Percentiles rank a stretch among this genome's conserved stretches.
Evolutionary conservation across 2,329 filamentous ascomycete species (phyloP).

Genomic region (Beauveria australis): DNA sequence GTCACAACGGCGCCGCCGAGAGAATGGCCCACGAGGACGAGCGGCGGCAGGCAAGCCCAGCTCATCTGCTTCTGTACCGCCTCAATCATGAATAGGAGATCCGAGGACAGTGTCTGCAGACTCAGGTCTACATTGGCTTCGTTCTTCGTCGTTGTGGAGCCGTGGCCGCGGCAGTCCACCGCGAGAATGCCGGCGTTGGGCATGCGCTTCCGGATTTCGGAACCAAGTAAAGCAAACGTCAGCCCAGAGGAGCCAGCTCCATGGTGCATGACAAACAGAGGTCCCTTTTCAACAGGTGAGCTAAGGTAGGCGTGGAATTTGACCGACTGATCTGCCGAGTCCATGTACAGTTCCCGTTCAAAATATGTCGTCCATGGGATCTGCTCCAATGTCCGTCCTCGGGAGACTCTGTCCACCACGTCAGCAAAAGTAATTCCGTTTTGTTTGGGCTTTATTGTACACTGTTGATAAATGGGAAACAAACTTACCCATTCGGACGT

Average conservation of each 20-base stretch:
- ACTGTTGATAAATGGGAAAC: not conserved
- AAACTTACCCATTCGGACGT: slow-evolving; percentile 55
- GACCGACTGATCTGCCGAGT: slow-evolving; percentile 39
- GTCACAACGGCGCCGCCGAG: slow-evolving; percentile 88
- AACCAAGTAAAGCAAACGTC: slow-evolving; percentile 76
- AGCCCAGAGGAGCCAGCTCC: slow-evolving; percentile 89
- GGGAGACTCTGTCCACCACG: slow-evolving; percentile 30
- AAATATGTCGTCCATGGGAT: slow-evolving; percentile 88
- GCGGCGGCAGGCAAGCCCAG: slow-evolving; percentile 65
- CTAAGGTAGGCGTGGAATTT: slow-evolving; percentile 82
- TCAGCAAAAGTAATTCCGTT: not conserved
- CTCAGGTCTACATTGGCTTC: slow-evolving; percentile 52
- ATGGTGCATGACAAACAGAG: slow-evolving; percentile 89
- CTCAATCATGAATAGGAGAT: slow-evolving; percentile 62
- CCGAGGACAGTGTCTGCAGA: slow-evolving; percentile 62
- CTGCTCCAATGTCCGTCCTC: slow-evolving; percentile 51
- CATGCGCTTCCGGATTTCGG: slow-evolving; percentile 67
- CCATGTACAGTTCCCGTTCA: slow-evolving; percentile 73
- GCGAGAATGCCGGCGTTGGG: slow-evolving; percentile 78
- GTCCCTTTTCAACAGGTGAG: slow-evolving; percentile 65
- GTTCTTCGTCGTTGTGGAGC: slow-evolving; percentile 51
- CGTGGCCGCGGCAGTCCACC: slow-evolving; percentile 80
- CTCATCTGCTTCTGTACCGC: slow-evolving; percentile 59
- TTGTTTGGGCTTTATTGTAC: not conserved
- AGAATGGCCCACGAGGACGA: slow-evolving; percentile 84